phyloP scores from a whole-genome alignment of 805 yeast species.

The Yamadazyma kitorensis region DNA sequence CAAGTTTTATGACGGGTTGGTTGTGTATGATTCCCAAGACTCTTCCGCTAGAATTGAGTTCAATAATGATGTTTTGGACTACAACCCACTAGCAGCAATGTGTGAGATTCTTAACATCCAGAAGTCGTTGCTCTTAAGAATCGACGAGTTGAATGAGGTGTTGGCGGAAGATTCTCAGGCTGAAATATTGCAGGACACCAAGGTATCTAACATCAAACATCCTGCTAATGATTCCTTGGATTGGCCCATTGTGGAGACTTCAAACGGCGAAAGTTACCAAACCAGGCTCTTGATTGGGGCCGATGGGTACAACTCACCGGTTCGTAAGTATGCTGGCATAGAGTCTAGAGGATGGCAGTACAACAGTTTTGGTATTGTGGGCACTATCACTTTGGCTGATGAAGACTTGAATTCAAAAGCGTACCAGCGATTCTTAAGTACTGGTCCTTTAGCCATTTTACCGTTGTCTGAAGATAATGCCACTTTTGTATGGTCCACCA shows the following conservation, averaged over 20 bases:
- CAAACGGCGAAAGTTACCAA: conserved; percentile 59
- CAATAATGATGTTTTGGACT: conserved; percentile 51
- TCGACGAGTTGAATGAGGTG: conserved; percentile 25
- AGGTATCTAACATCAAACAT: conserved; percentile 54
- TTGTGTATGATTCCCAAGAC: conserved; percentile 82
- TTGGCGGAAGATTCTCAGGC: conserved; percentile 16
- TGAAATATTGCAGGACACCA: conserved; percentile 60
- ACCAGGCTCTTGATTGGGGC: conserved; percentile 88
- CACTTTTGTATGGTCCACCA: conserved; percentile 92
- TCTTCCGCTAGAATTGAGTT: conserved; percentile 60
- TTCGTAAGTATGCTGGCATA: conserved; percentile 74
- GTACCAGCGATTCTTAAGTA: conserved; percentile 88
- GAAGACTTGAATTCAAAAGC: conserved; percentile 73
- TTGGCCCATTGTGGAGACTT: conserved; percentile 77
- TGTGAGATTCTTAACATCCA: conserved; percentile 85
- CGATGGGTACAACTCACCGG: conserved; percentile 95
- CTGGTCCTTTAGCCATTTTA: conserved; percentile 90
- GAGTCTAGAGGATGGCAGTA: conserved; percentile 92
- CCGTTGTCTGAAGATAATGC: conserved; percentile 86
- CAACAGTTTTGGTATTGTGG: conserved; percentile 87
- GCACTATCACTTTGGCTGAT: conserved; percentile 64
- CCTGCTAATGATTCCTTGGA: conserved; percentile 30
- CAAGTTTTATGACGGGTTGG: conserved; percentile 75
- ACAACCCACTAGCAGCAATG: conserved; percentile 65
- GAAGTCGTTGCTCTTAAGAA: conserved; percentile 57